Base-by-base conservation (phyloP, 305 asterid species). In the Coffea humblotiana region DNA sequence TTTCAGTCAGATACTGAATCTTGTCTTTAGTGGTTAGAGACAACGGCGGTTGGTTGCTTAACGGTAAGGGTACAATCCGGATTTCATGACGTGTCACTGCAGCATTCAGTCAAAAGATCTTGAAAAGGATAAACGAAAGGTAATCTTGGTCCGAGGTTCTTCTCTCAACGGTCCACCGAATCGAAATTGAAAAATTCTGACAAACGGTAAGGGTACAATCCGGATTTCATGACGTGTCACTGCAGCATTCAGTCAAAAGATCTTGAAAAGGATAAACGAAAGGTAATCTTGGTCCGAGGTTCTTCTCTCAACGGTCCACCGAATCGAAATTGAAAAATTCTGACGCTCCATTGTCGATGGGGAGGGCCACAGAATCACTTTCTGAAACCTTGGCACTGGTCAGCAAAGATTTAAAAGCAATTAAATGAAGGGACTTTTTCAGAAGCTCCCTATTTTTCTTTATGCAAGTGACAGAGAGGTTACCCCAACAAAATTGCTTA, bases 301-400 rank as follows among this genome's bases (percentile, higher is more conserved):
- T 2, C 69, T 64, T 13, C 32, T 3, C 66, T 8, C 37, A 37
- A 11, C 16, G 32, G 23, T 0, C 68, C 52, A 35, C 25, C 35
- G 23, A 48, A 11, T 29, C 75, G 67, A 69, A 78, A 40, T 70
- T 14, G 45, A 54, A 40, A 27, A 29, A 35, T 68, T 61, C 15
- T 65, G 35, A 14, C 52, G 37, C 45, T 29, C 27, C 37, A 14
- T 14, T 43, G 32, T 32, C 32, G 0, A 32, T 1, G 1, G 19
- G 51, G 72, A 19, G 52, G 73, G 51, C 79, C 88, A 72, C 78
- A 75, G 45, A 75, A 65, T 84, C 84, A 16, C 23, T 81, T 83
- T 81, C 81, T 23, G 51, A 71, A 54, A 86, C 79, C 79, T 65
- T 80, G 15, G 86, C 82, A 86, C 82, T 77, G 75, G 56, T 78